Evolutionary conservation across 371 early-diverging fungal genomes (phyloP), one percentile per base, ranked within the genome.

Genomic region (Mucor mucedo): DNA sequence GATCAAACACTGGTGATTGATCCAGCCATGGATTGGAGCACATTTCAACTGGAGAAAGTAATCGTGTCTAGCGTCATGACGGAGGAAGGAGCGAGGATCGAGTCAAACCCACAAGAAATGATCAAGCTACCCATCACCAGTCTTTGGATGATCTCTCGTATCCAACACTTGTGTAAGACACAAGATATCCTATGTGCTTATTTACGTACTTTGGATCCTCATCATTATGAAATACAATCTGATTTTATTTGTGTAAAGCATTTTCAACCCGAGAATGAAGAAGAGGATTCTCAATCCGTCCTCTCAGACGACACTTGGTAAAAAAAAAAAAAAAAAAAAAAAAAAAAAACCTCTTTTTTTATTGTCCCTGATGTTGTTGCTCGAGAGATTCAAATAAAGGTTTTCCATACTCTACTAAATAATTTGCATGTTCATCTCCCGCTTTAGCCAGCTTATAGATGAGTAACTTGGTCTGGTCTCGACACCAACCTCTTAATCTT

Each of bases 401-500:
- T 35, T 63, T 66, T 39, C 66, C 72, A 62, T 71, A 69, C 28
- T 73, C 69, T 3, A 77, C 67, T 8, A 77, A 53, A 58, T 73
- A 73, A 5, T 50, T 52, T 1, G 81, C 78, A 29, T 71, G 62
- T 11, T 62, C 29, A 55, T 78, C 75, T 1, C 77, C 77, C 5
- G 41, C 16, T 8, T 70, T 41, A 3, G 71, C 67, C 29, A 77
- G 44, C 2, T 66, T 59, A 10, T 59, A 28, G 7, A 80, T 60
- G 7, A 78, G 9, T 8, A 47, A 16, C 9, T 69, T 72, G 0
- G 66, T 60, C 11, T 68, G 65, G 5, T 54, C 70, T 58, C 59
- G 63, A 54, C 81, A 80, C 78, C 78, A 80, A 27, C 66, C 68
- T 32, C 71, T 71, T 32, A 80, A 48, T 30, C 68, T 58, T 3